A percentile compares a stretch with the other conserved stretches of the same genome.
These are phyloP conservation scores for Chionographis japonica DNA, from an alignment of 106 monocot genomes.

Conservation along the genomic window DNA sequence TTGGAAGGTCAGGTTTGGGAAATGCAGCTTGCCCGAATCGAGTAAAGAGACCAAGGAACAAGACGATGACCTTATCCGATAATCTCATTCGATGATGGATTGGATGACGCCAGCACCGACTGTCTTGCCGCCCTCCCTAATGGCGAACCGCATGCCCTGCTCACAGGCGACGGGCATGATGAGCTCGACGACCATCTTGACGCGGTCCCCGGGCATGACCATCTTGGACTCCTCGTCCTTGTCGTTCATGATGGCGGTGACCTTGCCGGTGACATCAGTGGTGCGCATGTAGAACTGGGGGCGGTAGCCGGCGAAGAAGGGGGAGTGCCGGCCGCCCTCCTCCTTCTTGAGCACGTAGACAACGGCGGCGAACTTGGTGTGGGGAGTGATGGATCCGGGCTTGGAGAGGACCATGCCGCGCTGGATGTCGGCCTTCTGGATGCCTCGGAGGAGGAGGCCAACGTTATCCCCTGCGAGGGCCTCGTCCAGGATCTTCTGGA, in stretches of 20 bases:
- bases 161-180: constrained; percentile 69
- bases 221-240: constrained; percentile 78
- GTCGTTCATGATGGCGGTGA: constrained; percentile 55
- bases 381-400: constrained; percentile 72
- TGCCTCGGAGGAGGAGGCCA: constrained; percentile 63
- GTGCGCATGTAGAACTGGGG: constrained; percentile 86
- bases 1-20: too few species aligned
- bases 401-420: constrained; percentile 73
- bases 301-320: constrained; percentile 64
- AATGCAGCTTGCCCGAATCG: neutral
- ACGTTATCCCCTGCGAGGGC: constrained; percentile 78
- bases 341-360: constrained; percentile 83
- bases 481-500: constrained; percentile 83
- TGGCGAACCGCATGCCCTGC: constrained; percentile 68
- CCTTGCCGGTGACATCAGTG: constrained; percentile 71
- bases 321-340: constrained; percentile 77
- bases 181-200: constrained; percentile 72
- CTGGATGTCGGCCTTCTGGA: constrained; percentile 63
- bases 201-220: constrained; percentile 80
- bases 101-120: constrained; percentile 77
- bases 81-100: constrained; percentile 36
- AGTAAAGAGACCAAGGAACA: too few species aligned
- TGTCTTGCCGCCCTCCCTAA: constrained; percentile 74
- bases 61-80: too few species aligned
- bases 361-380: constrained; percentile 59